Percentiles rank a stretch among this genome's conserved stretches.
phyloP scores from a whole-genome alignment of 108 stramenopile species.

The Fragilariopsis cylindrus region DNA sequence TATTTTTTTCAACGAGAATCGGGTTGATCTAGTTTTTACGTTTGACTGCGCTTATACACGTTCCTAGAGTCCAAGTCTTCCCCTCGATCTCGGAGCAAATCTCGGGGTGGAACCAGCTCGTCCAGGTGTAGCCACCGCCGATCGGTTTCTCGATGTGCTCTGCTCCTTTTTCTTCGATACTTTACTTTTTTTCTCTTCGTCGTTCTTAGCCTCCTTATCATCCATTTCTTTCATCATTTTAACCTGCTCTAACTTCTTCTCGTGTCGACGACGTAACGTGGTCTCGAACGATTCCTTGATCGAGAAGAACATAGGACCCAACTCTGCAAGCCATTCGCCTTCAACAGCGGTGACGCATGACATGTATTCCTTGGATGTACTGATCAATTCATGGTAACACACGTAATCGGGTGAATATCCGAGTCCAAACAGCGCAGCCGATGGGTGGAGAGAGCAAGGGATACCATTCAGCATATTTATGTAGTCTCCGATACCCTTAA shows the following conservation, averaged over 20 bases:
- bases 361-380: slow-evolving; percentile 98
- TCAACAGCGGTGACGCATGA: slow-evolving; percentile 98
- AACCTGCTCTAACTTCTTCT: slow-evolving; percentile 57
- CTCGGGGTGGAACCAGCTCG: slow-evolving; percentile 57
- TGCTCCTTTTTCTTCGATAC: slow-evolving; percentile 9
- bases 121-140: slow-evolving; percentile 70
- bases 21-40: too few species aligned
- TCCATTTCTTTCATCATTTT: slow-evolving; percentile 71
- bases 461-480: slow-evolving; percentile 98
- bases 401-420: slow-evolving; percentile 99
- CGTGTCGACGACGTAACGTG: slow-evolving; percentile 65
- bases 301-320: slow-evolving; percentile 98
- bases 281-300: slow-evolving; percentile 90
- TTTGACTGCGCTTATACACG: too few species aligned
- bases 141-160: slow-evolving; percentile 22
- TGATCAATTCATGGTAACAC: slow-evolving; percentile 97
- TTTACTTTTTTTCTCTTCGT: slow-evolving; percentile 30
- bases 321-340: slow-evolving; percentile 98
- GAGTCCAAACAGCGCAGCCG: slow-evolving; percentile 90
- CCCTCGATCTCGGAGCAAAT: slow-evolving; percentile 71
- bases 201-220: slow-evolving; percentile 46
- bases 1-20: too few species aligned
- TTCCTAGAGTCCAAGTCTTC: slow-evolving; percentile 57
- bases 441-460: slow-evolving; percentile 89
- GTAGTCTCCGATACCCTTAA: slow-evolving; percentile 98